Evolutionary conservation across 2,329 filamentous ascomycete genomes (phyloP), one percentile per base, ranked within the genome.

Genomic region (Huntiella omanensis): DNA sequence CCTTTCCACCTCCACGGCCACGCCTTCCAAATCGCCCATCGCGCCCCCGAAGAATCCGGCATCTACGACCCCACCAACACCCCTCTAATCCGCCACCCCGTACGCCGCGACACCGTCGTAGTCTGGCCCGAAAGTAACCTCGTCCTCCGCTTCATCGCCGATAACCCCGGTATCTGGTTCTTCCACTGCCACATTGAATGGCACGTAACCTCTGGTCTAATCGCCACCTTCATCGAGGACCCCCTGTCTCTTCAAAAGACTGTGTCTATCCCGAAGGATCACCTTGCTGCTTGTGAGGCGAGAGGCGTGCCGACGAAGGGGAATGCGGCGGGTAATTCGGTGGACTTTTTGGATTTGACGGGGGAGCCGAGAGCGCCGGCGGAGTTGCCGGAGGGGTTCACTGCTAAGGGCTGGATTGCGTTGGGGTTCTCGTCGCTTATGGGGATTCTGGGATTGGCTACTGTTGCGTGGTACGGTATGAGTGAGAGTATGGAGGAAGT

Each of bases 181-280:
- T 82, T 86, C 63, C 82, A 86, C 60, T 87, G 82, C 60, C 83
- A 88, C 57, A 79, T 87, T 45, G 80, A 83, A 56, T 88, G 80
- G 80, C 80, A 85, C 56, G 65, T 83, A 48, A 62, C 69, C 1
- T 75, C 74, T 3, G 80, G 80, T n/a, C 65, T 84, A 2, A 64
- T 75, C 3, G 70, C 75, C 17, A 76, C 74, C 1, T 70, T 83
- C 52, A 59, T 81, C 50, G 77, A 80, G 58, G 70, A 73, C 0
- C 77, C 77, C 0, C 56, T 69, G 3, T 68, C 74, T 13, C 56
- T 91, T 0, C 81, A 86, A 55, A 59, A 70, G 49, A 63, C 60
- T 0, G 53, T 80, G 33, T 63, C 60, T 0, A 71, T 92, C 15
- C 82, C 83, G 0, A 53, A 66, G 11, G 60, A 71, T 45, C 74